A percentile compares a stretch with the other conserved stretches of the same genome.
Conservation (phyloP, 495 filamentous ascomycete genomes). For the Penicillium canariense region DNA sequence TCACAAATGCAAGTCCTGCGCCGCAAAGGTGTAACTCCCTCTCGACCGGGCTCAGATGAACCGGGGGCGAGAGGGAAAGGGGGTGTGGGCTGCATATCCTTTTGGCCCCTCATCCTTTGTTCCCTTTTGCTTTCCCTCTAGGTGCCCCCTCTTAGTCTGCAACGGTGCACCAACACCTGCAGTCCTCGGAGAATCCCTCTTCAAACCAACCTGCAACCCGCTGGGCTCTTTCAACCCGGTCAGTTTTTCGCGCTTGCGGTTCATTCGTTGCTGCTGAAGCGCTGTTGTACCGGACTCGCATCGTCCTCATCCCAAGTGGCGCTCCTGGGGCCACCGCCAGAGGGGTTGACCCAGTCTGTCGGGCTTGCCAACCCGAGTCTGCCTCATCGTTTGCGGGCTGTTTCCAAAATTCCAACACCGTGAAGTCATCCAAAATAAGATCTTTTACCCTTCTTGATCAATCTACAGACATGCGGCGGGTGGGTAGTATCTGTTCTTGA, state of each 20-base stretch:
- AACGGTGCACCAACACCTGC: slow-evolving; percentile 17
- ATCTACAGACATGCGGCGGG: slow-evolving; percentile 18
- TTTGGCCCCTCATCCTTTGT: not conserved
- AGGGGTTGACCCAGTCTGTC: slow-evolving; percentile 36
- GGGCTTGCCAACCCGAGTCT: slow-evolving; percentile 28
- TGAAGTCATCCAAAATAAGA: slow-evolving; percentile 17
- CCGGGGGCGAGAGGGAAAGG: slow-evolving; percentile 7
- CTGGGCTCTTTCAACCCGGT: slow-evolving; percentile 1
- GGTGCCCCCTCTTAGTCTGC: slow-evolving; percentile 12
- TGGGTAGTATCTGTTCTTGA: slow-evolving; percentile 15
- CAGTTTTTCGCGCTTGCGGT: slow-evolving; percentile 14
- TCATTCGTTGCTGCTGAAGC: slow-evolving; percentile 11
- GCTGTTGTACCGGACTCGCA: slow-evolving; percentile 14
- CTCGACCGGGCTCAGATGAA: slow-evolving; percentile 3
- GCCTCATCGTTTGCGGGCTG: slow-evolving; percentile 18
- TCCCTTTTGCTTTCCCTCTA: slow-evolving; percentile 12
- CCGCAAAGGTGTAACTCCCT: slow-evolving; percentile 20
- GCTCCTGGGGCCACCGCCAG: slow-evolving; percentile 21
- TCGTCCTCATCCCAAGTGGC: slow-evolving; percentile 16
- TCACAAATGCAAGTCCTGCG: slow-evolving; percentile 31
- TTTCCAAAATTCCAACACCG: slow-evolving; percentile 12
- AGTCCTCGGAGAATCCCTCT: slow-evolving; percentile 17
- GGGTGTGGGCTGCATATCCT: not conserved
- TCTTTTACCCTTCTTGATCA: slow-evolving; percentile 22
- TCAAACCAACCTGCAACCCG: slow-evolving; percentile 4